Evolutionary conservation across 352 stramenopile species (phyloP).

Genomic region (Globisporangium splendens): DNA sequence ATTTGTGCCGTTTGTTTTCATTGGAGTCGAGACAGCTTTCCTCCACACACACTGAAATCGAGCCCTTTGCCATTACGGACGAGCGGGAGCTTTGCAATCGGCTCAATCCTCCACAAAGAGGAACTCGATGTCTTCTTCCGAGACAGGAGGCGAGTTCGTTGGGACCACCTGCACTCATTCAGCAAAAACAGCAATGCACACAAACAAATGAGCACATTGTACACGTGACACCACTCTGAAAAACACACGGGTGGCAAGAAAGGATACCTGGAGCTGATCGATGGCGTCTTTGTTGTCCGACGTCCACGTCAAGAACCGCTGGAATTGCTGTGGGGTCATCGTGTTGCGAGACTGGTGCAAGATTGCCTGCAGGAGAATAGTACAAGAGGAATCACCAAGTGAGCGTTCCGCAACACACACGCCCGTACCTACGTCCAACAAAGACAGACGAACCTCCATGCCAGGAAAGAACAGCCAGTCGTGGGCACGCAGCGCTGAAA

Average conservation of each 20-base stretch:
- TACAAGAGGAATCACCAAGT: no score
- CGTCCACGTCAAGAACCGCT: conserved; percentile 81
- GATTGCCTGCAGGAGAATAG: conserved; percentile 36
- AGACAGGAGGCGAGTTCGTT: conserved; percentile 22
- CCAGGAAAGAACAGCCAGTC: conserved; percentile 85
- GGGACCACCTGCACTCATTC: conserved; percentile 35
- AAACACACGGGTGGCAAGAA: no score
- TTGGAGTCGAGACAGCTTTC: background rate
- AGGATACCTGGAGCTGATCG: conserved; percentile 66
- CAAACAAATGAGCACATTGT: background rate
- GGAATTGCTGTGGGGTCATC: conserved; percentile 80
- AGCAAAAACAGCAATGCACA: conserved; percentile 3
- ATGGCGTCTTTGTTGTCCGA: conserved; percentile 69
- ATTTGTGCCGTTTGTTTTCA: no score
- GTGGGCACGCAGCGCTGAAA: conserved; percentile 73
- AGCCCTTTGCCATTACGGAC: background rate
- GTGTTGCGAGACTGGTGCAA: conserved; percentile 73
- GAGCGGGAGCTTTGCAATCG: no score
- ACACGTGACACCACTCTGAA: background rate
- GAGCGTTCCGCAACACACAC: no score
- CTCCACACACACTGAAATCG: background rate
- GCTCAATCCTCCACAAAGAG: conserved; percentile 70
- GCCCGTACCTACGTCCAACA: background rate
- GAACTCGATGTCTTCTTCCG: conserved; percentile 65
- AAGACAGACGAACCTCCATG: conserved; percentile 53